These are phyloP conservation scores for Raffaelea deltoideospora DNA, from an alignment of 2,329 filamentous ascomycete genomes.

Conservation along the genomic window DNA sequence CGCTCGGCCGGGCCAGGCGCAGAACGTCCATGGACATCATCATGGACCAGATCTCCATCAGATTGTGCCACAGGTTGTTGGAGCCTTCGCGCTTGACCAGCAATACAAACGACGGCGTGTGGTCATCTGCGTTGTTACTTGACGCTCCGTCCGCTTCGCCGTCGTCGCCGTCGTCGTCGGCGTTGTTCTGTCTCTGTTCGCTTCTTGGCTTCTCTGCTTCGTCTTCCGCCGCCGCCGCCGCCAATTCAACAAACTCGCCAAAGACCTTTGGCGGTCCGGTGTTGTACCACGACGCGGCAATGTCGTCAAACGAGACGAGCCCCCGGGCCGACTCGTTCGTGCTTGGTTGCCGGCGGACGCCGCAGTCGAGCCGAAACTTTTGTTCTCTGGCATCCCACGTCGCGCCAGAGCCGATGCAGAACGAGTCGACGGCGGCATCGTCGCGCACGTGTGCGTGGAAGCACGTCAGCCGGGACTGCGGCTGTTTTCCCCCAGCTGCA, in stretches of 20 bases:
- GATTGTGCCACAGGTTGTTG: slow-evolving; percentile 8
- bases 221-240: neutral
- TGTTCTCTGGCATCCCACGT: neutral
- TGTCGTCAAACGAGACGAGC: slow-evolving; percentile 1
- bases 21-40: slow-evolving; percentile 8
- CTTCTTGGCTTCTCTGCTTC: neutral
- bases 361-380: slow-evolving; percentile 5
- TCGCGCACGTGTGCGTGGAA: slow-evolving; percentile 8
- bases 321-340: slow-evolving; percentile 3
- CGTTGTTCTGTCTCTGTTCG: neutral
- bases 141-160: too few relatives aligned
- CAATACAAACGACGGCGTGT: slow-evolving; percentile 1
- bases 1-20: slow-evolving; percentile 2
- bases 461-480: slow-evolving; percentile 5
- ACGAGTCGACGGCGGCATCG: slow-evolving; percentile 6
- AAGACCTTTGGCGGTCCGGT: slow-evolving; percentile 7
- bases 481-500: neutral
- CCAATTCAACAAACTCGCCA: slow-evolving; percentile 1
- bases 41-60: slow-evolving; percentile 10
- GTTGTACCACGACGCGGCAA: slow-evolving; percentile 6
- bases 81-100: slow-evolving; percentile 9
- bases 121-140: too few relatives aligned
- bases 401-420: slow-evolving; percentile 4
- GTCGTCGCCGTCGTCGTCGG: neutral
- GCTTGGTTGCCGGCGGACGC: neutral